Percentiles rank a stretch among this genome's conserved stretches.
phyloP scores from a whole-genome alignment of 1,284 basidiomycete species.

The Irpex sp. region DNA sequence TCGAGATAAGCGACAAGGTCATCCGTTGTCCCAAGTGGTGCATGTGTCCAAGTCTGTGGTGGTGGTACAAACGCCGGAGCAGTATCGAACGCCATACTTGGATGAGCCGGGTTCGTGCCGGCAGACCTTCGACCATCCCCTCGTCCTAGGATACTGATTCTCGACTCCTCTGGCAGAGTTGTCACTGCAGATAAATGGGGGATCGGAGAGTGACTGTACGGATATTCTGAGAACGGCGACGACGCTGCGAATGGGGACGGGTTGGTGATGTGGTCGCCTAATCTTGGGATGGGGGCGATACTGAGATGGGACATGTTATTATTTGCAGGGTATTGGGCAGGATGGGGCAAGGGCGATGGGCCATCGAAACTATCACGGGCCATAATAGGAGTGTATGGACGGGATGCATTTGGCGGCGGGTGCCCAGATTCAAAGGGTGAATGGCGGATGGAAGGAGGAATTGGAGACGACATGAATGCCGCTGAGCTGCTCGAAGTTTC shows the following conservation, averaged over 20 bases:
- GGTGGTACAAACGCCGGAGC: not conserved
- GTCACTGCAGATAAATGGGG: not conserved
- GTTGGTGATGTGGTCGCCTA: constrained; percentile 8
- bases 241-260: constrained; percentile 14
- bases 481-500: not conserved
- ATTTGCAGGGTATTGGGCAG: not conserved
- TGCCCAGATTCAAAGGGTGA: not conserved
- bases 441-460: not conserved
- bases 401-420: not conserved
- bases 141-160: not conserved
- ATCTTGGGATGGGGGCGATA: not conserved
- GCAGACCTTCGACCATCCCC: not conserved
- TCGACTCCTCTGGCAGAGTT: not conserved
- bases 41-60: constrained; percentile 6
- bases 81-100: constrained; percentile 7
- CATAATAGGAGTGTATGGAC: not conserved
- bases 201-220: constrained; percentile 4
- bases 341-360: not conserved
- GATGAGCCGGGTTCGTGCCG: not conserved
- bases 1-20: constrained; percentile 23
- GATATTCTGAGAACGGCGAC: constrained; percentile 4
- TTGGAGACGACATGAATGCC: not conserved
- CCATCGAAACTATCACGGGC: not conserved
- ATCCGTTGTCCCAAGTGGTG: constrained; percentile 23
- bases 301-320: not conserved